Evolutionary conservation across 2,329 filamentous ascomycete genomes (phyloP), one percentile per base, ranked within the genome.

Genomic region (Clonostachys sp.): DNA sequence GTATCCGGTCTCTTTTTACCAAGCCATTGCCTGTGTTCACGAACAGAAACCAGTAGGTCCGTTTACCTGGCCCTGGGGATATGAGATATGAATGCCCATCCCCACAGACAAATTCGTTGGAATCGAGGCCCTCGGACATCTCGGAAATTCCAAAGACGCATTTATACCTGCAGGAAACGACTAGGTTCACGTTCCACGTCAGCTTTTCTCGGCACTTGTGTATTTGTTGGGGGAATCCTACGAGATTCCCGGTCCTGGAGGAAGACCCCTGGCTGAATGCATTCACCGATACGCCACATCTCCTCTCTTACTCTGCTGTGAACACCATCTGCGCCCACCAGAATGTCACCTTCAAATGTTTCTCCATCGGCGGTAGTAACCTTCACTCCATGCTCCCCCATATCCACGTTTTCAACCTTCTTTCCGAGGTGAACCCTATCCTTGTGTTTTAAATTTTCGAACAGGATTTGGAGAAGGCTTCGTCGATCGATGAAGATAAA

Each of bases 271-370:
- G 36, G 36, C 4, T 18, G 36, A 7, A n/a, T 18, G 12, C 10
- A 7, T 18, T 39, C 17, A 18, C 14, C 44, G 2, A 59, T 47
- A 6, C 55, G 49, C 24, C 44, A 47, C 57, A 60, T 60, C 36
- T 63, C 59, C 7, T 54, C 45, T 16, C 70, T 54, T 5, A 67
- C 56, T 3, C 51, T 48, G 54, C 68, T 71, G 55, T 83, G 77
- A 44, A 84, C 83, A 1, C 81, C 80, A 49, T 84, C 80, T 0
- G 78, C 76, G 0, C 78, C 80, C 14, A 83, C 64, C 0, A 84
- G 68, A 12, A 79, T 55, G 3, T 51, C 46, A 4, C 48, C 42
- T 2, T 62, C 66, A 61, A 53, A 0, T 75, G 73, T 0, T 53
- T 58, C 2, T 0, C 57, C 57, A 0, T 66, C 48, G 0, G 65